phyloP scores from a whole-genome alignment of 2,329 filamentous ascomycete species.

The Trichoderma sp. region DNA sequence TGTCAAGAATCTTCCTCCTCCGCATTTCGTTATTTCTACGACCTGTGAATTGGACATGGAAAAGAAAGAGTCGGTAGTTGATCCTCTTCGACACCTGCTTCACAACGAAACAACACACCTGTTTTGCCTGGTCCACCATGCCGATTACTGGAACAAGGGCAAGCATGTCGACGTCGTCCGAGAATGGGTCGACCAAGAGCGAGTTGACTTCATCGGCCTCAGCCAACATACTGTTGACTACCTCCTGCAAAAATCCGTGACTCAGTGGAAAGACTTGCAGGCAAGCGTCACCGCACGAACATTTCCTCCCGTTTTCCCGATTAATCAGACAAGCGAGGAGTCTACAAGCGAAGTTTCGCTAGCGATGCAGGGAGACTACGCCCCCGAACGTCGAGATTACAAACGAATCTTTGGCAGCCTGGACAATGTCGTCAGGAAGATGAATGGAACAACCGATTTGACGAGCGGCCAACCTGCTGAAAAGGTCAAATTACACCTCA shows the following conservation, averaged over 20 bases:
- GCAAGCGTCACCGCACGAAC: slow-evolving; percentile 19
- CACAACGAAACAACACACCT: slow-evolving; percentile 16
- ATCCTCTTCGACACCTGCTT: slow-evolving; percentile 10
- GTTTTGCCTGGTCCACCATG: slow-evolving; percentile 17
- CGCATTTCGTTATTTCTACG: slow-evolving; percentile 15
- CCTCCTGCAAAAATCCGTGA: slow-evolving; percentile 14
- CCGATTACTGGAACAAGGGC: slow-evolving; percentile 15
- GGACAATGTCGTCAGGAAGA: slow-evolving; percentile 14
- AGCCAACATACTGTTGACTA: slow-evolving; percentile 20
- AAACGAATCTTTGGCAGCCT: slow-evolving; percentile 17
- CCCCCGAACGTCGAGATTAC: slow-evolving; percentile 21
- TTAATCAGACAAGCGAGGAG: slow-evolving; percentile 10
- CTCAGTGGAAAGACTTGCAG: slow-evolving; percentile 18
- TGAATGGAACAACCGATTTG: not conserved
- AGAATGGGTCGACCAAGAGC: slow-evolving; percentile 13
- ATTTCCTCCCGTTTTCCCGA: slow-evolving; percentile 16
- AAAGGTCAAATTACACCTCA: slow-evolving; percentile 11
- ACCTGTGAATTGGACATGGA: slow-evolving; percentile 21
- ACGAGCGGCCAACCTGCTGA: not conserved
- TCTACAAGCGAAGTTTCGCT: slow-evolving; percentile 3
- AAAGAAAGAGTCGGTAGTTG: slow-evolving; percentile 16
- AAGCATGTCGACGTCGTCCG: slow-evolving; percentile 15
- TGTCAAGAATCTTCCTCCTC: slow-evolving; percentile 6
- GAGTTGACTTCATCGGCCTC: slow-evolving; percentile 20
- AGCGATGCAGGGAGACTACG: slow-evolving; percentile 19